A percentile compares a stretch with the other conserved stretches of the same genome.
Conservation (phyloP, 2,329 filamentous ascomycete species). For the Aspergillus hortae region DNA sequence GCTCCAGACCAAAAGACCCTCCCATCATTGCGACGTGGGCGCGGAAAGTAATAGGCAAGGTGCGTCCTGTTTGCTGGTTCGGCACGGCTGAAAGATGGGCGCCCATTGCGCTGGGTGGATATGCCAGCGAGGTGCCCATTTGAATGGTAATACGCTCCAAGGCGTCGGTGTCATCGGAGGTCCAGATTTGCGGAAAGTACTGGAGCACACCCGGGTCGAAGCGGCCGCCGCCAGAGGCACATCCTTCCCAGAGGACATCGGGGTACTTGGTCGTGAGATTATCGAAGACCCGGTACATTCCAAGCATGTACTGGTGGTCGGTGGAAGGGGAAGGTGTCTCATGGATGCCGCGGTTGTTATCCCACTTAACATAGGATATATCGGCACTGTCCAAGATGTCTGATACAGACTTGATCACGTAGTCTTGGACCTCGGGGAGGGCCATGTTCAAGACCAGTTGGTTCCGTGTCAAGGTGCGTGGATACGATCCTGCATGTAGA, state of each 20-base stretch:
- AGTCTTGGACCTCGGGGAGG: slow-evolving; percentile 60
- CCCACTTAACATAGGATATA: slow-evolving; percentile 64
- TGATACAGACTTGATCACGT: slow-evolving; percentile 56
- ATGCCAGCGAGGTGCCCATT: slow-evolving; percentile 60
- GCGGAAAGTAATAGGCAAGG: slow-evolving; percentile 56
- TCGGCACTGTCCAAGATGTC: slow-evolving; percentile 53
- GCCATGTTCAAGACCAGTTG: slow-evolving; percentile 62
- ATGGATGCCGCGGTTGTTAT: slow-evolving; percentile 64
- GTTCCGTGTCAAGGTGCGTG: slow-evolving; percentile 53
- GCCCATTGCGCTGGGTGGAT: slow-evolving; percentile 61
- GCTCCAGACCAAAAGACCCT: slow-evolving; percentile 63
- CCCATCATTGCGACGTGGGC: slow-evolving; percentile 67
- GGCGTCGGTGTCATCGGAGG: slow-evolving; percentile 63
- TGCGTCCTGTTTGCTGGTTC: slow-evolving; percentile 56
- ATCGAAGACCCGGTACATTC: slow-evolving; percentile 61
- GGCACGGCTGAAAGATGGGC: slow-evolving; percentile 63
- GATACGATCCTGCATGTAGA: slow-evolving; percentile 55
- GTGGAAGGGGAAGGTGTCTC: slow-evolving; percentile 54
- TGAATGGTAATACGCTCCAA: slow-evolving; percentile 61
- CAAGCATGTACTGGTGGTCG: slow-evolving; percentile 60
- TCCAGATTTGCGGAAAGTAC: slow-evolving; percentile 65
- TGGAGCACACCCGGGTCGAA: slow-evolving; percentile 63
- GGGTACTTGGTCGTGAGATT: slow-evolving; percentile 58
- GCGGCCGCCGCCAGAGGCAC: slow-evolving; percentile 61
- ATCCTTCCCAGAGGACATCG: slow-evolving; percentile 63